phyloP scores from a whole-genome alignment of 1,139 yeast species.

The Debaryomyces nepalensis region DNA sequence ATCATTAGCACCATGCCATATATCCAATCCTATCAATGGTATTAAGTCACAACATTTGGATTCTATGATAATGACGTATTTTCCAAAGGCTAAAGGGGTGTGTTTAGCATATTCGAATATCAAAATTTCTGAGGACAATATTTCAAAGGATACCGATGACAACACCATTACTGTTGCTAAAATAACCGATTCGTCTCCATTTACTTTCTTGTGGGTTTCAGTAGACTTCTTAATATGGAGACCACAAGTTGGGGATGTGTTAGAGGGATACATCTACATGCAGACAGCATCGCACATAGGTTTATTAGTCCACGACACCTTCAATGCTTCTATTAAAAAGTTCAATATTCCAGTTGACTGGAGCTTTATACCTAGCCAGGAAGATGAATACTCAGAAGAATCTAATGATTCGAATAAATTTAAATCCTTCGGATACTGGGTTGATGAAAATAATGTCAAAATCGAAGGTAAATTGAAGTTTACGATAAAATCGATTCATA shows the following conservation, averaged over 20 bases:
- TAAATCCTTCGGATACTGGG: conserved; percentile 83
- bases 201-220: conserved; percentile 82
- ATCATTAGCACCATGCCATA: conserved; percentile 82
- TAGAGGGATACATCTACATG: conserved; percentile 88
- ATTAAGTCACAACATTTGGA: conserved; percentile 86
- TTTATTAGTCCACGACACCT: conserved; percentile 85
- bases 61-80: conserved; percentile 84
- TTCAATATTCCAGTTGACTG: conserved; percentile 81
- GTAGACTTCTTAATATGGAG: conserved; percentile 90
- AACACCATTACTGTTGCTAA: conserved; percentile 53
- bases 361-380: conserved; percentile 81
- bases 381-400: conserved; percentile 50
- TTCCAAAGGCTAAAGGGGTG: conserved; percentile 75
- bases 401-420: conserved; percentile 28
- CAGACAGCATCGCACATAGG: conserved; percentile 97
- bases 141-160: conserved; percentile 35
- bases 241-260: conserved; percentile 79
- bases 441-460: conserved; percentile 69
- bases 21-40: conserved; percentile 73
- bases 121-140: conserved; percentile 39
- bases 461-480: conserved; percentile 83
- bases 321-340: conserved; percentile 90
- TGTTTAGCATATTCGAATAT: conserved; percentile 78
- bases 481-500: conserved; percentile 70
- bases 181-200: conserved; percentile 82